These are phyloP conservation scores for Coniochaeta sp. DNA, from an alignment of 2,329 filamentous ascomycete species.

Conservation along the genomic window DNA sequence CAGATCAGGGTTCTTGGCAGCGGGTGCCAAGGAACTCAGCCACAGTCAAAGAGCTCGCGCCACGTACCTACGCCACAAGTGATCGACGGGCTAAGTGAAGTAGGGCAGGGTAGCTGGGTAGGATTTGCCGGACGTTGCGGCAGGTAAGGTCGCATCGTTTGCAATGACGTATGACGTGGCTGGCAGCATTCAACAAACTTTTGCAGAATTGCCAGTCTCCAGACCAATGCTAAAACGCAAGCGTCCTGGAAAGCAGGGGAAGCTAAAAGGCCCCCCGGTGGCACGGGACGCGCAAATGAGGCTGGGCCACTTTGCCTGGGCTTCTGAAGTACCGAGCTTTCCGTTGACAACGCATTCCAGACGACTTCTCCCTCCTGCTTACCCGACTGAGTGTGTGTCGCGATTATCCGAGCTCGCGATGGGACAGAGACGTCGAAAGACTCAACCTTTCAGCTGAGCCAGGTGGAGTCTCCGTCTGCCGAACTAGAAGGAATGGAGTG, in stretches of 20 bases:
- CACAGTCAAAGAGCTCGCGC: background rate
- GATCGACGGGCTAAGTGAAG: background rate
- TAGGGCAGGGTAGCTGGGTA: too few relatives aligned
- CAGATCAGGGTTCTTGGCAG: background rate
- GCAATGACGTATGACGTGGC: background rate
- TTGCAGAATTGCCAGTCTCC: too few relatives aligned
- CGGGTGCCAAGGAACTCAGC: background rate
- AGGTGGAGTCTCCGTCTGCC: background rate
- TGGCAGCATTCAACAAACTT: background rate
- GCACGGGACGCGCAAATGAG: background rate
- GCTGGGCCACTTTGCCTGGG: background rate
- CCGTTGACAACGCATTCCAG: background rate
- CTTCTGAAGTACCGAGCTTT: background rate
- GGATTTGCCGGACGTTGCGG: background rate
- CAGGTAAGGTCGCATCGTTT: background rate
- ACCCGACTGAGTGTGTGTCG: too few relatives aligned
- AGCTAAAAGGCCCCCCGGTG: too few relatives aligned
- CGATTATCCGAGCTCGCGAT: background rate
- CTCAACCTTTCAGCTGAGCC: background rate
- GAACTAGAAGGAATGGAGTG: background rate
- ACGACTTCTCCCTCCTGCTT: background rate
- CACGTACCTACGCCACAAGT: background rate
- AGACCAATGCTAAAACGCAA: background rate
- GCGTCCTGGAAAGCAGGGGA: too few relatives aligned
- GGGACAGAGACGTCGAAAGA: background rate